Conservation (phyloP, 768 basidiomycete species). For the Collybia mongolica region DNA sequence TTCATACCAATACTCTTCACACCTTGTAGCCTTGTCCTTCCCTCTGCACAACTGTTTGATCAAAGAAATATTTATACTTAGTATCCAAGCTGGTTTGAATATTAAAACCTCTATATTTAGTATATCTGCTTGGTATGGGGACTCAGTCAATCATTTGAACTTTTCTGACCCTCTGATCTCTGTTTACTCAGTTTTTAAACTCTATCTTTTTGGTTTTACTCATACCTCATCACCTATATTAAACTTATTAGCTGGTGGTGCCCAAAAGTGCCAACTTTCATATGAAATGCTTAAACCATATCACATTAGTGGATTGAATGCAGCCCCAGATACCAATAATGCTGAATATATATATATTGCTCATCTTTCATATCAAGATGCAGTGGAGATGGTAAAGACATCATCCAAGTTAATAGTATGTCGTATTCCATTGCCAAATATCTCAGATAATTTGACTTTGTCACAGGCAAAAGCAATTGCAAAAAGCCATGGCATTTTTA, state of each 20-base stretch:
- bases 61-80: neutral
- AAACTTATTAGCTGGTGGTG: neutral
- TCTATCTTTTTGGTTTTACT: neutral
- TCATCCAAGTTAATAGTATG: neutral
- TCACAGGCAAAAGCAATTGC: neutral
- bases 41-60: neutral
- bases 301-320: neutral
- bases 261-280: neutral
- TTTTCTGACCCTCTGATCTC: neutral
- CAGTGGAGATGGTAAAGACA: neutral
- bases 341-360: neutral
- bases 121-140: neutral
- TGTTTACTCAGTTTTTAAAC: too few species aligned
- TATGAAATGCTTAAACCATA: conserved; percentile 2
- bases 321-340: neutral
- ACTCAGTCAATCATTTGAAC: neutral
- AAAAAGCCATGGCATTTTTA: neutral
- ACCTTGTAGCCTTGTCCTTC: too few species aligned
- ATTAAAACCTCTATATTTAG: neutral
- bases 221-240: neutral
- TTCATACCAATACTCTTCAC: too few species aligned
- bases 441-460: neutral
- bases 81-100: neutral
- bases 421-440: neutral
- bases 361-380: neutral